Base-by-base conservation (phyloP, 768 basidiomycete species). In the Crucibulum laeve region DNA sequence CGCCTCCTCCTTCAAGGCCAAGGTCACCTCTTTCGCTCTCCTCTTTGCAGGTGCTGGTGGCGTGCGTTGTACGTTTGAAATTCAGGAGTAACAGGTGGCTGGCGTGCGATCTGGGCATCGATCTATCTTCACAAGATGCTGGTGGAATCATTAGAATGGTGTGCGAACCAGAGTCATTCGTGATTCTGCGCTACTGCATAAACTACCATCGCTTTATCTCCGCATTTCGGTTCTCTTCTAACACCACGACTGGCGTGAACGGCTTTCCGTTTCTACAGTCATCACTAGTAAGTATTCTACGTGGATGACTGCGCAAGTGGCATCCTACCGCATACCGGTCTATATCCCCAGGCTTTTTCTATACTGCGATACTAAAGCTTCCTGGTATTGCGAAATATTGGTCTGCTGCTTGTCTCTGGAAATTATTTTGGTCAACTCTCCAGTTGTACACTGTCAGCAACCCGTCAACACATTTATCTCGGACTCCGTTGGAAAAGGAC, bases 191-290 rank as follows among this genome's bases (percentile, higher is more conserved):
- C 8, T 22, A 6, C 13, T 8, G 14, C 39, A 21, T 6, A 17
- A 22, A 40, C 8, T n/a, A 23, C 13, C 13, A 8, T 10, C 54
- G 58, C 56, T 47, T 47, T 57, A 60, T 49, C 58, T 50, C 58
- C 58, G 56, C n/a, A n/a, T 57, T 25, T 47, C 40, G 43, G 30
- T 40, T 42, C 33, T 38, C 52, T 55, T 54, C 53, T 54, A 54
- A 53, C 50, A 58, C 57, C 57, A 53, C 54, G 19, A 19, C 19
- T n/a, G 7, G 36, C 36, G 36, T 7, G 36, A 37, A 37, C 40
- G 28, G n/a, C 7, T 25, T 42, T 4, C 25, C 42, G 18, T 14
- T 19, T n/a, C 26, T 4, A 21, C 41, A 38, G n/a, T 32, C n/a
- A 32, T 10, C n/a, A 10, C 10, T 10, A 10, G 10, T n/a, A 18